These are phyloP conservation scores for Myotisia sp. DNA, from an alignment of 2,329 filamentous ascomycete species.

Conservation along the genomic window DNA sequence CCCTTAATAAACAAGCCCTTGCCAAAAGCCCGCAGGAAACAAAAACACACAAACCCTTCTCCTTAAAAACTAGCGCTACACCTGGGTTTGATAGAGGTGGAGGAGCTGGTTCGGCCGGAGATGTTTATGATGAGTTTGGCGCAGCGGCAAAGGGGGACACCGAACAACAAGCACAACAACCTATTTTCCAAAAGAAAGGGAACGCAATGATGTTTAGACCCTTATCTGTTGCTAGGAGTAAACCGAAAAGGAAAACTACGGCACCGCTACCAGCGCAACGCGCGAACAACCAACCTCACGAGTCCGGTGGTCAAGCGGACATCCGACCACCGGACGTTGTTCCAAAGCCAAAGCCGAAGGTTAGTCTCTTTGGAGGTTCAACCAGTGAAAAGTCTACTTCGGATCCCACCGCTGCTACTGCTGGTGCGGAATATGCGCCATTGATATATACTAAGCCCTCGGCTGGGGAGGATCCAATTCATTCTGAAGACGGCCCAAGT, in stretches of 20 bases:
- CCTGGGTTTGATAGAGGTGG: slow-evolving; percentile 62
- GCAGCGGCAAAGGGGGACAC: neutral
- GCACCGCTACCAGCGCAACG: slow-evolving; percentile 15
- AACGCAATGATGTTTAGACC: slow-evolving; percentile 83
- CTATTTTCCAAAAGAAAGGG: slow-evolving; percentile 43
- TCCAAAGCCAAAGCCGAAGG: slow-evolving; percentile 27
- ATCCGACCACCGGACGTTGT: slow-evolving; percentile 8
- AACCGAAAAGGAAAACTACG: slow-evolving; percentile 51
- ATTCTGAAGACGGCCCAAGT: neutral
- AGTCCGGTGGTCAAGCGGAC: slow-evolving; percentile 9
- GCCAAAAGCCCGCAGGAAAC: slow-evolving; percentile 12
- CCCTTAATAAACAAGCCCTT: slow-evolving; percentile 13
- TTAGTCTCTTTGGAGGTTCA: slow-evolving; percentile 31
- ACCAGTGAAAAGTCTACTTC: slow-evolving; percentile 15
- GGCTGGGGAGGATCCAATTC: slow-evolving; percentile 12
- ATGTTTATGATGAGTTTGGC: slow-evolving; percentile 3
- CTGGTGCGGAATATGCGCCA: slow-evolving; percentile 20
- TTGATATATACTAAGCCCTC: slow-evolving; percentile 24
- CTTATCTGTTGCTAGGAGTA: slow-evolving; percentile 65
- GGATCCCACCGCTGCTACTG: neutral
- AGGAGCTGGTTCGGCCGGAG: slow-evolving; percentile 22
- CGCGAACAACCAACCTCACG: slow-evolving; percentile 12
- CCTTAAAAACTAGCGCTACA: slow-evolving; percentile 67
- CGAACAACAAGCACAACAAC: slow-evolving; percentile 18
- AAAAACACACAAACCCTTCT: slow-evolving; percentile 42